A percentile compares a stretch with the other conserved stretches of the same genome.
Evolutionary conservation across 108 stramenopile species (phyloP).

Genomic region (Chaetoceros muelleri): DNA sequence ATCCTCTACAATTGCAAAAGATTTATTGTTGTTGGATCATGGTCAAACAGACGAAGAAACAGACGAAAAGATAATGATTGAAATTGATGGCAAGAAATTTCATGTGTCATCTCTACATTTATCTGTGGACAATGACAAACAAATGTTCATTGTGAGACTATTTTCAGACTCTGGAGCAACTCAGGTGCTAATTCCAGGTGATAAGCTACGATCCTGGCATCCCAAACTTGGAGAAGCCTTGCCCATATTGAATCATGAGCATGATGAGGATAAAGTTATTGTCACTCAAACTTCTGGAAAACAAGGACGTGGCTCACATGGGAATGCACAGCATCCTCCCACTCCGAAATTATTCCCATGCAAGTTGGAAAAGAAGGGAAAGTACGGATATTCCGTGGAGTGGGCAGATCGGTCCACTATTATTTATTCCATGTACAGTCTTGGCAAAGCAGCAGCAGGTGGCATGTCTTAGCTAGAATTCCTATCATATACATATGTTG

Average conservation of each 20-base stretch:
- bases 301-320: conserved; percentile 9
- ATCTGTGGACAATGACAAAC: conserved; percentile 26
- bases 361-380: conserved; percentile 56
- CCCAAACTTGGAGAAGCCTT: conserved; percentile 57
- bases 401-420: conserved; percentile 78
- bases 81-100: conserved; percentile 31
- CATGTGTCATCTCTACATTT: conserved; percentile 50
- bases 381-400: conserved; percentile 71
- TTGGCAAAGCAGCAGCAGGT: conserved; percentile 65
- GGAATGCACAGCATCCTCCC: conserved; percentile 10
- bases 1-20: conserved; percentile 52
- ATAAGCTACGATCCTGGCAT: conserved; percentile 43
- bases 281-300: conserved; percentile 6
- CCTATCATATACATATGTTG: neutral
- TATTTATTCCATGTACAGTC: conserved; percentile 63
- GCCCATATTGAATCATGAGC: conserved; percentile 6
- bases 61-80: conserved; percentile 17
- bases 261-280: neutral
- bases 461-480: conserved; percentile 1
- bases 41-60: conserved; percentile 7
- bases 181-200: conserved; percentile 37
- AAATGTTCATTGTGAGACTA: conserved; percentile 36
- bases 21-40: conserved; percentile 55
- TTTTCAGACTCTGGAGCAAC: conserved; percentile 71
- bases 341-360: conserved; percentile 32